Evolutionary conservation across 139 green algal species (phyloP), one percentile per base, ranked within the genome.

Genomic region (Micractinium sp.): DNA sequence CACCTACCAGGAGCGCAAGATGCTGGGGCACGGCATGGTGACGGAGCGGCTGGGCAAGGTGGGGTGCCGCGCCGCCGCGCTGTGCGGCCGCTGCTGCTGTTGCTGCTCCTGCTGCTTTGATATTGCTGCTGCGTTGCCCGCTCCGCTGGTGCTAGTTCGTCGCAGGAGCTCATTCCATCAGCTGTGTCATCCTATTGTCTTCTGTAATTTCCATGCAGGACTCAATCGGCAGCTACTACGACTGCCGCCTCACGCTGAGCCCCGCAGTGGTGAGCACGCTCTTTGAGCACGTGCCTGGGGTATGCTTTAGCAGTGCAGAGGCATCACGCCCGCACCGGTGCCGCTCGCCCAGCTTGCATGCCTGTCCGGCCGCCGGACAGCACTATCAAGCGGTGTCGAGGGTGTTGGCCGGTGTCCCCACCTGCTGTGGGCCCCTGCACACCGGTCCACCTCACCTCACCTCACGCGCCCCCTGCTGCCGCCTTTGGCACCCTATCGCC

Each of bases 41-140:
- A 94, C 93, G 74, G 96, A 99, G 92, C 90, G 97, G 0, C 89
- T 99, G 3, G 97, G 97, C 47, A 98, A 98, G 95, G 97, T 98
- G 81, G 23, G 90, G 22, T 27, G 41, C n/a, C 3, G 20, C 22
- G 63, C 63, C 63, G 23, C 63, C 20, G n/a, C 63, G 63, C 22
- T n/a, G n/a, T n/a, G n/a, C 73, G 13, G 15, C 14, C 71, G 29
- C 47, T 56, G 9, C 47, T 56, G 47, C 47, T 56, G 47, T 9
- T 16, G 9, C 47, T 5, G 47, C 47, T 29, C 0, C 18, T 27
- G 0, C 14, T 53, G 25, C 38, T 53, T 38, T 5, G 75, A 7
- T 29, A 3, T 39, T 27, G 0, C 14, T 53, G 25, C 38, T 53
- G 76, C 36, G 15, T n/a, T n/a, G n/a, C n/a, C n/a, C n/a, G n/a